Conservation (phyloP, 306 rosid species). For the Castanospermum australe region DNA sequence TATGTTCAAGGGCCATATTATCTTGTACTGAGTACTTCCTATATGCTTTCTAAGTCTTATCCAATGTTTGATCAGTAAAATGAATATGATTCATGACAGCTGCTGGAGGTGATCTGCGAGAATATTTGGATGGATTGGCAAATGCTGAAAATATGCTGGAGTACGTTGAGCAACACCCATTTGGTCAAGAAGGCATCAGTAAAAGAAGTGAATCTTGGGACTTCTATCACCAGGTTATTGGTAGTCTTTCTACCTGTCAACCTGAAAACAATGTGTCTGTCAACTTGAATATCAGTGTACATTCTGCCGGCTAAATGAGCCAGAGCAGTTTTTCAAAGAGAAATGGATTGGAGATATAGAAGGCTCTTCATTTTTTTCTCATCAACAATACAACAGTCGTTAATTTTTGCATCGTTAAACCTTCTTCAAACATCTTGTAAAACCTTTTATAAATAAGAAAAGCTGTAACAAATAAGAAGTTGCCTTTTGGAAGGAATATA, state of each 20-base stretch:
- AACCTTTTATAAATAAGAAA: not conserved
- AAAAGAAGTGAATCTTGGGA: constrained; percentile 57
- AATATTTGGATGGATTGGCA: constrained; percentile 57
- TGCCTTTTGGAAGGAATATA: not conserved
- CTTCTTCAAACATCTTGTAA: not conserved
- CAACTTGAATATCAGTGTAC: not conserved
- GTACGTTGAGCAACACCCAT: constrained; percentile 57
- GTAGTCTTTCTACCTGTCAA: constrained; percentile 17
- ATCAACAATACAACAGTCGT: not conserved
- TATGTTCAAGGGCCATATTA: not conserved
- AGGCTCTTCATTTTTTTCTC: not conserved
- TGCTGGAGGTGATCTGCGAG: constrained; percentile 55
- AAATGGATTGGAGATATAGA: not conserved
- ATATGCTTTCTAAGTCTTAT: not conserved
- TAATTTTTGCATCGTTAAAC: not conserved
- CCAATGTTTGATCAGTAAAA: not conserved
- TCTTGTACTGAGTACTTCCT: not conserved
- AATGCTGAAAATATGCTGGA: constrained; percentile 45
- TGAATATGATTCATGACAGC: constrained; percentile 40
- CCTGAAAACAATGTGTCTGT: not conserved
- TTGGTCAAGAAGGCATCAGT: constrained; percentile 56
- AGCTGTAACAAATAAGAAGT: not conserved
- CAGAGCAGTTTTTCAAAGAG: not conserved
- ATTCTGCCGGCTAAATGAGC: not conserved
- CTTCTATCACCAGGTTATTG: constrained; percentile 54